Conservation (phyloP, 2,329 filamentous ascomycete species). For the Cryphonectria parasitica region DNA sequence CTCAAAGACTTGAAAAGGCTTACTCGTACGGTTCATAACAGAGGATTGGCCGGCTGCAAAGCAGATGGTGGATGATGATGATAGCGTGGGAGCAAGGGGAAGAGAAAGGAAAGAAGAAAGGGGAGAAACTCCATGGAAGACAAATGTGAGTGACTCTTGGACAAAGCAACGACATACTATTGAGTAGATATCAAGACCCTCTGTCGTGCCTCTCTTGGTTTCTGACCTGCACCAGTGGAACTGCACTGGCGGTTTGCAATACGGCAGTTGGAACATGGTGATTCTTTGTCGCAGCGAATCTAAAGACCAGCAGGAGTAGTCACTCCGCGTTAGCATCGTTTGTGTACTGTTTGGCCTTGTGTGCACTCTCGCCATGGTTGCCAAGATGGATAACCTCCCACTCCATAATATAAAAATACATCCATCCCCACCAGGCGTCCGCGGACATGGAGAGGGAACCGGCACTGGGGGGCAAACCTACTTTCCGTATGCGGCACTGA, state of each 20-base stretch:
- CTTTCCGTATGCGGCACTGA: slow-evolving; percentile 46
- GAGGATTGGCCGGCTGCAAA: no score
- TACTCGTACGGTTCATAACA: neutral
- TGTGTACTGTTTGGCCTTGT: neutral
- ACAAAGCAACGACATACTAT: slow-evolving; percentile 50
- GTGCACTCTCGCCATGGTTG: neutral
- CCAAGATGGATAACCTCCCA: neutral
- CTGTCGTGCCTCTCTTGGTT: slow-evolving; percentile 58
- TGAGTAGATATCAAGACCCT: slow-evolving; percentile 63
- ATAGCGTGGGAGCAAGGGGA: neutral
- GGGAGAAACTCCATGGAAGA: neutral
- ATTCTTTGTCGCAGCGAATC: slow-evolving; percentile 63
- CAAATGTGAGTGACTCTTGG: no score
- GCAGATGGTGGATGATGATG: neutral
- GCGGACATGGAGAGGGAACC: slow-evolving; percentile 23
- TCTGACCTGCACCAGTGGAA: slow-evolving; percentile 58
- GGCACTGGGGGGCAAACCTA: slow-evolving; percentile 29
- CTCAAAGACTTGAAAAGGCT: neutral
- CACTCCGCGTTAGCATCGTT: neutral
- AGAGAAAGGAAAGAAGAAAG: slow-evolving; percentile 10
- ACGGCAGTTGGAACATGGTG: slow-evolving; percentile 61
- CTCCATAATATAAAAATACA: neutral
- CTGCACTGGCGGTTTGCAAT: slow-evolving; percentile 57
- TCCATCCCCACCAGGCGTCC: slow-evolving; percentile 19
- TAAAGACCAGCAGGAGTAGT: slow-evolving; percentile 34